A percentile compares a stretch with the other conserved stretches of the same genome.
Evolutionary conservation across 768 basidiomycete genomes (phyloP).

Genomic region (Podaxis carcinomalis): DNA sequence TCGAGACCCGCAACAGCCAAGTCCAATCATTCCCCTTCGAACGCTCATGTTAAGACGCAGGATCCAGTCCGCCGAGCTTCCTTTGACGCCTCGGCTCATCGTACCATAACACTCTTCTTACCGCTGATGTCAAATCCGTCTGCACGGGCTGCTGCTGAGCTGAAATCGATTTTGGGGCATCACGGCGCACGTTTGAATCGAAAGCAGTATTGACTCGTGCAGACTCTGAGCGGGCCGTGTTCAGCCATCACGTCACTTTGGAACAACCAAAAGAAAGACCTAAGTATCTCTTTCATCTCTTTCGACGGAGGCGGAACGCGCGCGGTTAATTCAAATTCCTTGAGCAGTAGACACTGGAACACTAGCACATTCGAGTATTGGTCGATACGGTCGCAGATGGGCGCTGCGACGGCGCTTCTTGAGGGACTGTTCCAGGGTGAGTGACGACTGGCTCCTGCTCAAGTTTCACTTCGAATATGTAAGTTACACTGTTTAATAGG

Average conservation of each 20-base stretch:
- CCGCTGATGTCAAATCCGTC: slow-evolving; percentile 36
- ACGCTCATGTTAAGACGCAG: not conserved
- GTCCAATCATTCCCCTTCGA: not conserved
- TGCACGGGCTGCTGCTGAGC: slow-evolving; percentile 48
- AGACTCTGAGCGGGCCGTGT: slow-evolving; percentile 16
- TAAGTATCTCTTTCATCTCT: slow-evolving; percentile 28
- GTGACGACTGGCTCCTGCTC: slow-evolving; percentile 59
- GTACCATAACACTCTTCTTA: slow-evolving; percentile 40
- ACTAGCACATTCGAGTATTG: not conserved
- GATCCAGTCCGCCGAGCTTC: not conserved
- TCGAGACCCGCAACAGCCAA: not conserved
- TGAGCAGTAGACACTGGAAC: slow-evolving; percentile 61
- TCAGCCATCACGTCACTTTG: slow-evolving; percentile 36
- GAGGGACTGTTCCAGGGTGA: slow-evolving; percentile 73
- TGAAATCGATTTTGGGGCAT: slow-evolving; percentile 62
- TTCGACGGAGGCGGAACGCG: slow-evolving; percentile 75
- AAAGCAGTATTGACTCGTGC: slow-evolving; percentile 42
- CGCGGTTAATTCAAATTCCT: slow-evolving; percentile 20
- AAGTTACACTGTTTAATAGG: slow-evolving; percentile 67
- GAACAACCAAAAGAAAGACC: slow-evolving; percentile 69
- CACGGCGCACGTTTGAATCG: slow-evolving; percentile 49
- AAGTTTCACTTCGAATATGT: slow-evolving; percentile 53
- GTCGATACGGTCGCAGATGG: slow-evolving; percentile 38
- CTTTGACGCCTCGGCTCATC: not conserved
- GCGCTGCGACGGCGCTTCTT: slow-evolving; percentile 64